phyloP scores from a whole-genome alignment of 345 rosid genomes.

The Dipteronia sinensis region DNA sequence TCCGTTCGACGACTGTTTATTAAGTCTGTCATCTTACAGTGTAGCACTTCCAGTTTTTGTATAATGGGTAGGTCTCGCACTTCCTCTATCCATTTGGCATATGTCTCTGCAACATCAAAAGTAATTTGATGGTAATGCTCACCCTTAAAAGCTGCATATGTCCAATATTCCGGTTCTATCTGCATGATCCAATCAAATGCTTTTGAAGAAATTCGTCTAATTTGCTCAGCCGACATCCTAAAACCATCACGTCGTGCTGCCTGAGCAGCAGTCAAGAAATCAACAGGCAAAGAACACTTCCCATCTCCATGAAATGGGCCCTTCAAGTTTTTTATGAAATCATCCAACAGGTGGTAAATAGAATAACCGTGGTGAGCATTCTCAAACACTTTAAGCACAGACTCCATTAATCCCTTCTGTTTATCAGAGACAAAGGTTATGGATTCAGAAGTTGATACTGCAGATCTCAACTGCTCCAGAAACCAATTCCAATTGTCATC shows the following conservation, averaged over 20 bases:
- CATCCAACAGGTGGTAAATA: conserved; percentile 70
- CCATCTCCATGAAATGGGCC: conserved; percentile 91
- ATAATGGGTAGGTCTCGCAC: conserved; percentile 67
- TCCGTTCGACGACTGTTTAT: conserved; percentile 46
- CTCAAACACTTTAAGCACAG: conserved; percentile 66
- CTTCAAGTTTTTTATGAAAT: conserved; percentile 62
- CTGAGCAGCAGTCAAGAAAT: conserved; percentile 72
- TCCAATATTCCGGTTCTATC: conserved; percentile 71
- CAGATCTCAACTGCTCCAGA: conserved; percentile 64
- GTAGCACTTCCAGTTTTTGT: conserved; percentile 59
- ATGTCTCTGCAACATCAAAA: conserved; percentile 57
- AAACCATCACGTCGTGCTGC: conserved; percentile 65
- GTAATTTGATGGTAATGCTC: conserved; percentile 67
- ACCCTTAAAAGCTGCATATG: conserved; percentile 66
- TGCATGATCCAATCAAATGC: conserved; percentile 88
- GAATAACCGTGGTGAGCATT: conserved; percentile 73
- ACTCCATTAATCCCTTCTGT: conserved; percentile 61
- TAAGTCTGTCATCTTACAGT: conserved; percentile 54
- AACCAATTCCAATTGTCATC: conserved; percentile 86
- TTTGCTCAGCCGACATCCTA: conserved; percentile 55
- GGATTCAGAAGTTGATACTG: conserved; percentile 48
- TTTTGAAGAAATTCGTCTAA: conserved; percentile 59
- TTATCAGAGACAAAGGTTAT: conserved; percentile 81
- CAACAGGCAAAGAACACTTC: conserved; percentile 61
- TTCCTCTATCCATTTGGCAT: conserved; percentile 73